phyloP scores from a whole-genome alignment of 352 stramenopile species.

The Phytophthora fragariae region DNA sequence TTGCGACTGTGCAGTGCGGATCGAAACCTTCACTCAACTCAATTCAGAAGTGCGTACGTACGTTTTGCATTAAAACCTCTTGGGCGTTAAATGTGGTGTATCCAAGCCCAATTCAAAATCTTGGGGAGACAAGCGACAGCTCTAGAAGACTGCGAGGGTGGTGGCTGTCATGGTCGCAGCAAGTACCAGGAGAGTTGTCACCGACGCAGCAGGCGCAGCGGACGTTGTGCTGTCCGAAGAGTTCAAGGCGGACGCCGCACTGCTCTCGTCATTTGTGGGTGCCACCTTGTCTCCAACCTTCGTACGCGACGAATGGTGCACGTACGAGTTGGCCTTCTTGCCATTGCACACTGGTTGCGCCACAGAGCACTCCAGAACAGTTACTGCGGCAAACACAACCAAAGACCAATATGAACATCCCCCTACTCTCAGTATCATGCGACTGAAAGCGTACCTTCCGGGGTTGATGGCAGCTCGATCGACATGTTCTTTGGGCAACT shows the following conservation, averaged over 20 bases:
- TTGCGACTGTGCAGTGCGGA: slow-evolving; percentile 25
- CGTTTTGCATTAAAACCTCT: background rate
- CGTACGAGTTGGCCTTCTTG: slow-evolving; percentile 61
- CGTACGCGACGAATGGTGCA: slow-evolving; percentile 34
- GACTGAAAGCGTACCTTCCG: slow-evolving; percentile 25
- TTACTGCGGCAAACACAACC: slow-evolving; percentile 26
- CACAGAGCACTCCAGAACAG: slow-evolving; percentile 51
- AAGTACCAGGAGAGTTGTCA: background rate
- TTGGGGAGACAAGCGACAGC: background rate
- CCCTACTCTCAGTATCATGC: background rate
- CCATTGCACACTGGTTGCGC: slow-evolving; percentile 63
- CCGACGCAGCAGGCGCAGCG: background rate
- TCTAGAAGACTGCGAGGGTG: slow-evolving; percentile 12
- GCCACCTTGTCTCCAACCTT: slow-evolving; percentile 40
- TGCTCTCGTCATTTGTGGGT: slow-evolving; percentile 36
- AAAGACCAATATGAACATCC: too few species aligned
- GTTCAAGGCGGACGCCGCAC: slow-evolving; percentile 12
- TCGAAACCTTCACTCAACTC: slow-evolving; percentile 26
- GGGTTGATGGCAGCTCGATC: slow-evolving; percentile 32
- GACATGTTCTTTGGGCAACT: slow-evolving; percentile 51
- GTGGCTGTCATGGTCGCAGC: background rate
- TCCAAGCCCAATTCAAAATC: background rate
- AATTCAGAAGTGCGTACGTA: background rate
- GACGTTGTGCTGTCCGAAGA: slow-evolving; percentile 21
- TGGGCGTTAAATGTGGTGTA: background rate